Evolutionary conservation across 2,329 filamentous ascomycete genomes (phyloP).

Genomic region (Exophiala alcalophila): DNA sequence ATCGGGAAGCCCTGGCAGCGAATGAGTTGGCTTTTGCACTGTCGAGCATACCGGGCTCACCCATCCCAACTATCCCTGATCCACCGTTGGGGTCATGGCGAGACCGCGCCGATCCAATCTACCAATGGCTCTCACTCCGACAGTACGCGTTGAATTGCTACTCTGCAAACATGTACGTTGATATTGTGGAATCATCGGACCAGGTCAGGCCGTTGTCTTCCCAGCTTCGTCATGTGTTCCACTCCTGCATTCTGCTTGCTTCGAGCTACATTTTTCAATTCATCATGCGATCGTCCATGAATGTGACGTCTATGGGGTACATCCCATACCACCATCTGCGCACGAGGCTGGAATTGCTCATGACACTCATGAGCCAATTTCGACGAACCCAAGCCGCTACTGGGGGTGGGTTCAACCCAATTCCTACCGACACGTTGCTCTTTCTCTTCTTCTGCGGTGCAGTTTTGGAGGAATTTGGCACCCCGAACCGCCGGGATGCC

Average conservation of each 20-base stretch:
- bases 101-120: slow-evolving; percentile 10
- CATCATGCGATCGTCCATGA: slow-evolving; percentile 8
- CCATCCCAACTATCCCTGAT: not conserved
- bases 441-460: slow-evolving; percentile 16
- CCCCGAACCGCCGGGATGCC: not conserved
- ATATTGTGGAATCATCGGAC: slow-evolving; percentile 6
- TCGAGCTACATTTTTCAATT: slow-evolving; percentile 13
- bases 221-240: slow-evolving; percentile 4
- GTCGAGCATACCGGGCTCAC: not conserved
- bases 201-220: slow-evolving; percentile 1
- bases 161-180: slow-evolving; percentile 8
- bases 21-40: slow-evolving; percentile 5
- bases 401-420: not conserved
- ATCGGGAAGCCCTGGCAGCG: slow-evolving; percentile 12
- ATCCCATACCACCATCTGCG: slow-evolving; percentile 12
- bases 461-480: slow-evolving; percentile 11
- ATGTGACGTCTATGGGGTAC: slow-evolving; percentile 7
- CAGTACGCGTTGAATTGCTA: slow-evolving; percentile 13
- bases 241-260: slow-evolving; percentile 12
- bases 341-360: slow-evolving; percentile 7
- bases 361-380: slow-evolving; percentile 14
- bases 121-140: slow-evolving; percentile 12
- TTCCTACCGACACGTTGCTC: slow-evolving; percentile 13
- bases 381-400: not conserved
- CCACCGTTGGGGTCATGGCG: not conserved